Base-by-base conservation (phyloP, 306 rosid genomes). In the Begonia peltatifolia region DNA sequence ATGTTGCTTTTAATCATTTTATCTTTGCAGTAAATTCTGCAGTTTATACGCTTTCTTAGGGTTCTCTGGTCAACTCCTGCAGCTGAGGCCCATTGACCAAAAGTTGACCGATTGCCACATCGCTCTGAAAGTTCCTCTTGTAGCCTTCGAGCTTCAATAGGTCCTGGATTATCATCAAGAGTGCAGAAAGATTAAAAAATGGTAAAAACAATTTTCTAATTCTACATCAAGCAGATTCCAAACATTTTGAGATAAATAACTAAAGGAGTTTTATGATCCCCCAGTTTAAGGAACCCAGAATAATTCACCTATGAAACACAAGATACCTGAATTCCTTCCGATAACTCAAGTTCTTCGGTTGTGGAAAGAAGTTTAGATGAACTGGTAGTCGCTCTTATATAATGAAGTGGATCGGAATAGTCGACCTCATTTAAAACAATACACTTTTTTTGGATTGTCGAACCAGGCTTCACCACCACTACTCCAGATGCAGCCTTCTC, bases 1-100 rank as follows among this genome's bases (percentile, higher is more conserved):
- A 90, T 64, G 65, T 90, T 90, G 74, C 97, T 90, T 65, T 80
- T 90, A 64, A 90, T 76, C 97, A 90, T 90, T 71, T 70, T 85
- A 70, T 90, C 95, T 74, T 90, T 90, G 83, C 95, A 90, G 25
- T 49, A 64, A 59, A 51, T 66, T 53, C 97, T 95, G 59, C 83
- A 61, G 68, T 80, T 79, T 71, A 90, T 56, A 25, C 86, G 94
- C 66, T 46, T 73, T 68, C 94, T 83, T 61, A 85, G 73, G 47
- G 86, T 85, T 66, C 71, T 78, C 73, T 71, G 87, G 63, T 90
- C 87, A 62, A 90, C 70, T 56, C 92, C 92, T 46, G 95, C 97
- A 42, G 84, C 90, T 47, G 94, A 83, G 57, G 97, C 95, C 97
- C 97, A 83, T 65, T 85, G 95, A 42, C 78, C 82, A 54, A 76